phyloP scores from a whole-genome alignment of 345 rosid genomes.

The Lumnitzera racemosa region DNA sequence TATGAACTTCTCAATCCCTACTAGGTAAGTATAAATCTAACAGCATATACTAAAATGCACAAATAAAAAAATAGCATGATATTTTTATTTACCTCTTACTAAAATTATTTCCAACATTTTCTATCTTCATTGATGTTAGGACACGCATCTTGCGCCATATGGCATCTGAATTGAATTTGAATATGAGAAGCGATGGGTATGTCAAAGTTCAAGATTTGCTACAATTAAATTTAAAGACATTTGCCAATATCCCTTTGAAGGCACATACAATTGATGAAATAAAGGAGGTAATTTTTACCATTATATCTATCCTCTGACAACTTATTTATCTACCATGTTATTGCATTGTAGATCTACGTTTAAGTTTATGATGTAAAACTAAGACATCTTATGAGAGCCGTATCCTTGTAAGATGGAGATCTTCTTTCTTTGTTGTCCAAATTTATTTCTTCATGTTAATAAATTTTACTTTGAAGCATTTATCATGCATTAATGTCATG shows the following conservation, averaged over 20 bases:
- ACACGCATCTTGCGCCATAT: conserved; percentile 70
- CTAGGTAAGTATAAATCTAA: too few relatives aligned
- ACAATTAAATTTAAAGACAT: conserved; percentile 59
- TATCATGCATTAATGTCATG: too few relatives aligned
- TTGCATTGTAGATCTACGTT: too few relatives aligned
- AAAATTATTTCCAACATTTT: too few relatives aligned
- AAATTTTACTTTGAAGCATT: too few relatives aligned
- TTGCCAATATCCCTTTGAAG: conserved; percentile 53
- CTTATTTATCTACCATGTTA: not conserved
- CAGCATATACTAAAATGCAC: too few relatives aligned
- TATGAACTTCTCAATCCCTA: too few relatives aligned
- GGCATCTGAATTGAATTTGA: conserved; percentile 66
- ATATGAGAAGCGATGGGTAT: conserved; percentile 73
- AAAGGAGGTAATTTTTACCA: conserved; percentile 47
- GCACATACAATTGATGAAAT: conserved; percentile 70
- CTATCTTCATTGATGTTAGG: conserved; percentile 25
- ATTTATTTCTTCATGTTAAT: too few relatives aligned
- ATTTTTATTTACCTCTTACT: too few relatives aligned
- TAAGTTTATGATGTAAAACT: too few relatives aligned
- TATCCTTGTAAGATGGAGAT: not conserved
- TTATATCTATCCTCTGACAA: not conserved
- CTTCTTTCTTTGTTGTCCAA: too few relatives aligned
- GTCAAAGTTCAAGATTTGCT: conserved; percentile 72
- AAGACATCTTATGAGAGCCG: not conserved
- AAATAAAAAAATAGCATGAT: too few relatives aligned